phyloP scores from a whole-genome alignment of 2,329 filamentous ascomycete genomes.

The Cercospora sesami region DNA sequence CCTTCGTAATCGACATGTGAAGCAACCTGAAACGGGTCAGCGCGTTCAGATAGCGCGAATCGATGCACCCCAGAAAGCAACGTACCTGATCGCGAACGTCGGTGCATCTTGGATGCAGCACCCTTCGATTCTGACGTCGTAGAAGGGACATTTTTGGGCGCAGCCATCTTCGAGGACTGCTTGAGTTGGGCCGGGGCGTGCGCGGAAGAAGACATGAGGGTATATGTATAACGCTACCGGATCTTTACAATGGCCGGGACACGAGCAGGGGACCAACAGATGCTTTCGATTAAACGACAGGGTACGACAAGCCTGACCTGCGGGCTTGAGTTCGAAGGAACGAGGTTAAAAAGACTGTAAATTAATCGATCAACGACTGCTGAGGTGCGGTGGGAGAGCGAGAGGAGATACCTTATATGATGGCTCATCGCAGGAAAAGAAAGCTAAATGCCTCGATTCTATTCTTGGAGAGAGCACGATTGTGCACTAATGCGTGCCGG shows the following conservation, averaged over 20 bases:
- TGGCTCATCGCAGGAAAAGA: conserved; percentile 44
- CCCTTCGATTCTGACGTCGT: conserved; percentile 51
- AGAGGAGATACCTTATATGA: conserved; percentile 50
- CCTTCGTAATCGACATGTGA: conserved; percentile 65
- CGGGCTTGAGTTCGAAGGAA: conserved; percentile 45
- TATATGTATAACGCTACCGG: conserved; percentile 45
- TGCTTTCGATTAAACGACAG: conserved; percentile 45
- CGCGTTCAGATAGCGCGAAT: conserved; percentile 23
- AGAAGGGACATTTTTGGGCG: conserved; percentile 48
- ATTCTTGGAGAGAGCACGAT: conserved; percentile 47
- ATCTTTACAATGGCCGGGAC: conserved; percentile 35
- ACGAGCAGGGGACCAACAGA: conserved; percentile 36
- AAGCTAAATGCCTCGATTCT: conserved; percentile 44
- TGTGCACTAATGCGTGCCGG: conserved; percentile 19
- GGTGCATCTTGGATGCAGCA: conserved; percentile 82
- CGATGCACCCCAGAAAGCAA: conserved; percentile 44
- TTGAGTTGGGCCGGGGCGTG: conserved; percentile 44
- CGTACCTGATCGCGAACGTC: conserved; percentile 90
- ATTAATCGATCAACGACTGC: conserved; percentile 48
- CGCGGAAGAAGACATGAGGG: conserved; percentile 49
- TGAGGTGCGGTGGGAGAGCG: conserved; percentile 41
- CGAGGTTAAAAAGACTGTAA: conserved; percentile 44
- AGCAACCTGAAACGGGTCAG: conserved; percentile 58
- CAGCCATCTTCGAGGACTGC: conserved; percentile 49
- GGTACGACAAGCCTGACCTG: conserved; percentile 50